Conservation (phyloP, 805 yeast species). For the Candida dajiaensis region DNA sequence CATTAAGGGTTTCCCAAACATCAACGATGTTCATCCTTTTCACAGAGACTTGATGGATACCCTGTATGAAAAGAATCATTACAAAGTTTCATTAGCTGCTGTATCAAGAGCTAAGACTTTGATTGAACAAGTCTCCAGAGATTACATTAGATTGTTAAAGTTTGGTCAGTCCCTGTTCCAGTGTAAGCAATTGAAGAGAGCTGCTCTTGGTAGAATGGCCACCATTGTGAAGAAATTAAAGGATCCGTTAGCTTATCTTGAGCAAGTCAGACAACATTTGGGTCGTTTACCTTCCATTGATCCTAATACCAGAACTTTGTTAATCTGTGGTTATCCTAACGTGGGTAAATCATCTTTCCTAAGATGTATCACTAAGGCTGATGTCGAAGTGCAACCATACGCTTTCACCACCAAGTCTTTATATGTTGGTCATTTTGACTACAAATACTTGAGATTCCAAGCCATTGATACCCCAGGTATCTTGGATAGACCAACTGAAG, state of each 20-base stretch:
- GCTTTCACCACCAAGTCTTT: constrained; percentile 98
- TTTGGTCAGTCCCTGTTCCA: constrained; percentile 97
- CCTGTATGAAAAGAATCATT: constrained; percentile 94
- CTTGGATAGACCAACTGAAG: constrained; percentile 97
- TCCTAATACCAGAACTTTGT: constrained; percentile 95
- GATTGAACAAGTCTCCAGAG: constrained; percentile 94
- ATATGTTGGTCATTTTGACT: constrained; percentile 98
- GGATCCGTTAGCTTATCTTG: constrained; percentile 88
- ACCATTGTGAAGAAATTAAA: constrained; percentile 92
- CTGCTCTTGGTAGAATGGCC: constrained; percentile 99
- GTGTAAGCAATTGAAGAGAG: constrained; percentile 97
- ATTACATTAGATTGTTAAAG: constrained; percentile 87
- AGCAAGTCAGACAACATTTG: constrained; percentile 98
- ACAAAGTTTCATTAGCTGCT: constrained; percentile 93
- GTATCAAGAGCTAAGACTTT: constrained; percentile 89
- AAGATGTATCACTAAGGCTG: constrained; percentile 91
- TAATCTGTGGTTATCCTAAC: constrained; percentile 98
- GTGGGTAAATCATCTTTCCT: constrained; percentile 98
- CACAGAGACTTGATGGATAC: constrained; percentile 98
- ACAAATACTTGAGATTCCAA: constrained; percentile 95
- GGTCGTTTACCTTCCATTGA: constrained; percentile 98
- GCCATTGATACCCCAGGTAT: constrained; percentile 99
- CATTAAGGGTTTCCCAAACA: constrained; percentile 86
- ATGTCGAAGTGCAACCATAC: constrained; percentile 98
- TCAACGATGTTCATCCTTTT: constrained; percentile 97